phyloP scores from a whole-genome alignment of 345 rosid species.

The Hibiscus mutabilis region DNA sequence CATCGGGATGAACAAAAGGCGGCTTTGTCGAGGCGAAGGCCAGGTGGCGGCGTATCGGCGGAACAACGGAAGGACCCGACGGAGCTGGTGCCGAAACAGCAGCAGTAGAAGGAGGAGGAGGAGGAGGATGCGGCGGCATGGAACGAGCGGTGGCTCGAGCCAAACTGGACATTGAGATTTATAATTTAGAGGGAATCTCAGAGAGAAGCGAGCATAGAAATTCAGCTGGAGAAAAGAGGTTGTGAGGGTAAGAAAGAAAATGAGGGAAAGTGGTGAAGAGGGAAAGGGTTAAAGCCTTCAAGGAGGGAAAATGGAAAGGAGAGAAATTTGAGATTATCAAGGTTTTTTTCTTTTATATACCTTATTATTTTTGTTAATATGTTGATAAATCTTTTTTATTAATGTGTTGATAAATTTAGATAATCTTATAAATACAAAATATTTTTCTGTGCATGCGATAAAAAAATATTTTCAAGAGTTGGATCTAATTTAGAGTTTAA shows the following conservation, averaged over 20 bases:
- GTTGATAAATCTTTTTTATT: too few species aligned
- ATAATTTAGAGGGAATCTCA: background rate
- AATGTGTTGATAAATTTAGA: too few species aligned
- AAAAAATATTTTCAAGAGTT: too few species aligned
- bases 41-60: constrained; percentile 61
- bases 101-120: constrained; percentile 29
- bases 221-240: background rate
- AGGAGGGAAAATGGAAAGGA: background rate
- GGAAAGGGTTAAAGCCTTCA: background rate
- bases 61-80: constrained; percentile 46
- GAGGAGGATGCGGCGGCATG: constrained; percentile 27
- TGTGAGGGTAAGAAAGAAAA: background rate
- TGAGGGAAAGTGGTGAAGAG: background rate
- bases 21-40: constrained; percentile 76
- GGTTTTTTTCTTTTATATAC: too few species aligned
- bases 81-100: constrained; percentile 10
- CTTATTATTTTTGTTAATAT: too few species aligned
- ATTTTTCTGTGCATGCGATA: too few species aligned
- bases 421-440: too few species aligned
- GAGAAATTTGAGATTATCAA: background rate
- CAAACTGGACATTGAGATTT: constrained; percentile 43
- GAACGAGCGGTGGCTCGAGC: constrained; percentile 38
- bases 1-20: constrained; percentile 56
- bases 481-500: too few species aligned
- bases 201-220: background rate